Evolutionary conservation across 192 early-diverging fungal species (phyloP), one percentile per base, ranked within the genome.

Genomic region (Backusella westeae): DNA sequence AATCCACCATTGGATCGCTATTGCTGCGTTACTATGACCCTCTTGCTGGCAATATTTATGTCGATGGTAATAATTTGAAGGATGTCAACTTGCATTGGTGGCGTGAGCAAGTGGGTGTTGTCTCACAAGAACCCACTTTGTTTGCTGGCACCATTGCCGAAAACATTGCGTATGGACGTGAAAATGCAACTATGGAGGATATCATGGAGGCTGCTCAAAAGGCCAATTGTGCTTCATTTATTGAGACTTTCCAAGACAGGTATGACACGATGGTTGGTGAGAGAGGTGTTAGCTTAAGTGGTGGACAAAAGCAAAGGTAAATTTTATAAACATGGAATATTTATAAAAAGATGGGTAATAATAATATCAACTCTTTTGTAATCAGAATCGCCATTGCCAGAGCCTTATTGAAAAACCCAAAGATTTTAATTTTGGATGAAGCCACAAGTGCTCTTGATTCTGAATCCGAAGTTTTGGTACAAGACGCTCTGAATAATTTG

Each of bases 1-100:
- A 93, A 82, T 88, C 87, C 53, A 93, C 91, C 0, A 74, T 92
- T 42, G 80, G 87, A 4, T 81, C 89, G 3, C 77, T 94, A 29
- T 80, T 94, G 21, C 75, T 91, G 66, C 91, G 93, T n/a, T 92
- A 91, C 85, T 94, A 94, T 80, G 92, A 92, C 59, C 90, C 91
- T 10, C 73, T 74, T 38, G 49, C 39, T 2, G 93, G 93, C 6
- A 73, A 77, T 29, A 81, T 94, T 15, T 81, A 83, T 75, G 72
- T 93, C 14, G 90, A 91, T 80, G 89, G 86, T 56, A 82, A 80
- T 23, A 85, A 91, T 65, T 71, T 93, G 71, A 85, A 87, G 26
- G 81, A 84, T 65, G 44, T 91, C 32, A 82, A 87, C 41, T 73
- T 91, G 36, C 80, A 75, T 36, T 84, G 85, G 83, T 89, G 86